Evolutionary conservation across 257 asterid genomes (phyloP).

Genomic region (Solanum etuberosum): DNA sequence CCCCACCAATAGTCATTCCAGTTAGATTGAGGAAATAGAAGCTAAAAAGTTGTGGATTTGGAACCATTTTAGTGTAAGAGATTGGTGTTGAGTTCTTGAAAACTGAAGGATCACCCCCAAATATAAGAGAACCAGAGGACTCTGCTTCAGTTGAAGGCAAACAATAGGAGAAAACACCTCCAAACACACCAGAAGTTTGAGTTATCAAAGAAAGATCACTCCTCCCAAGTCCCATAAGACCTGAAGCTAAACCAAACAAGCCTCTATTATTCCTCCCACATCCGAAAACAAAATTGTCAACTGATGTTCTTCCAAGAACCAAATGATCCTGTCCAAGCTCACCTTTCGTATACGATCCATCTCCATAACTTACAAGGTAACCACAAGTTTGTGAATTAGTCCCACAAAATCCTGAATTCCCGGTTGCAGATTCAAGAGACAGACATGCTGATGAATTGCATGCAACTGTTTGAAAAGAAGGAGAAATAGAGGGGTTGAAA

Average conservation of each 20-base stretch:
- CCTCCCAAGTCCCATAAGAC: conserved; percentile 78
- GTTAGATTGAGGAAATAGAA: conserved; percentile 67
- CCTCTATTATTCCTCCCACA: conserved; percentile 75
- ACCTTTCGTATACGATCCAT: conserved; percentile 74
- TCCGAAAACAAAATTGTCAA: conserved; percentile 56
- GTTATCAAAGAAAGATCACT: conserved; percentile 60
- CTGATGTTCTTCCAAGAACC: conserved; percentile 28
- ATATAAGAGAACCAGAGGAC: conserved; percentile 49
- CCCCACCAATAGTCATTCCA: conserved; percentile 56
- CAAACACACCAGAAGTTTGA: conserved; percentile 45
- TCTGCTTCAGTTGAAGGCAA: conserved; percentile 46
- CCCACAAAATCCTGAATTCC: conserved; percentile 46
- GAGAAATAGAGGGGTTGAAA: conserved; percentile 47
- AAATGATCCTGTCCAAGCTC: conserved; percentile 49
- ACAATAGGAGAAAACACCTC: conserved; percentile 79
- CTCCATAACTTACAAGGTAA: conserved; percentile 68
- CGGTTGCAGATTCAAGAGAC: conserved; percentile 44
- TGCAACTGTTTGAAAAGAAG: conserved; percentile 41
- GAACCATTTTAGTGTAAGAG: conserved; percentile 49
- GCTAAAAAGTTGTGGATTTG: conserved; percentile 40
- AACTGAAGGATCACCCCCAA: conserved; percentile 40
- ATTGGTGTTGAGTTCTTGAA: conserved; percentile 48
- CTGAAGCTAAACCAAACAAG: conserved; percentile 71
- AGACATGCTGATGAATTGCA: conserved; percentile 57
- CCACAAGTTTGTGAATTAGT: conserved; percentile 24